Evolutionary conservation across 139 green algal genomes (phyloP).

Genomic region (Closterium sp.): DNA sequence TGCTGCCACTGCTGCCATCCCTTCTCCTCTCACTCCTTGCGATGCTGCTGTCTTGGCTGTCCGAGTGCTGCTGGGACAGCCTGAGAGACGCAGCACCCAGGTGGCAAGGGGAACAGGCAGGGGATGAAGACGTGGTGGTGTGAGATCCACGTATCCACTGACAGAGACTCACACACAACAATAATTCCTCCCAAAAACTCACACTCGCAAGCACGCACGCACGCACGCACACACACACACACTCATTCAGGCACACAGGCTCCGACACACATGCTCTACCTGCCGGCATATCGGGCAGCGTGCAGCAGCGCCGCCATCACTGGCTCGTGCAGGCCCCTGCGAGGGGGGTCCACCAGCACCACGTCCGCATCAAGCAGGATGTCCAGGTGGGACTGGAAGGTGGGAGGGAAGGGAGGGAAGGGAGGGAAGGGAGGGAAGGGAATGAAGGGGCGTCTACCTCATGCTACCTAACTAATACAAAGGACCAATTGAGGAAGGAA

Average conservation of each 20-base stretch:
- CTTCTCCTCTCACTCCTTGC: too few relatives aligned
- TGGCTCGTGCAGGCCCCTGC: conserved; percentile 67
- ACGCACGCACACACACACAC: not conserved
- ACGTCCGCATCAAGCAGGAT: conserved; percentile 51
- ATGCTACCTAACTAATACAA: too few relatives aligned
- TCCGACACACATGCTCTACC: not conserved
- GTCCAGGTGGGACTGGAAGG: not conserved
- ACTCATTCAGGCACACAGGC: not conserved
- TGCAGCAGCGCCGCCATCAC: conserved; percentile 49
- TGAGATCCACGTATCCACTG: not conserved
- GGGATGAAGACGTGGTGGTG: too few relatives aligned
- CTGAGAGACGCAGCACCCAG: too few relatives aligned
- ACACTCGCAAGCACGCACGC: too few relatives aligned
- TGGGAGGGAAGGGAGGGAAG: too few relatives aligned
- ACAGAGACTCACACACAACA: not conserved
- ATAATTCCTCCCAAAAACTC: too few relatives aligned
- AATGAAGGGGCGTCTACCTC: too few relatives aligned
- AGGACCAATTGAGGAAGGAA: too few relatives aligned
- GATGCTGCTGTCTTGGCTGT: too few relatives aligned
- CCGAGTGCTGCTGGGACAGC: not conserved
- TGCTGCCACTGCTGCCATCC: not conserved
- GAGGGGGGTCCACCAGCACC: conserved; percentile 73
- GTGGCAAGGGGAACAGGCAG: too few relatives aligned
- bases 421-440: too few relatives aligned
- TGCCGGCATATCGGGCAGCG: conserved; percentile 4